Evolutionary conservation across 345 rosid species (phyloP).

Genomic region (Brassica juncea): DNA sequence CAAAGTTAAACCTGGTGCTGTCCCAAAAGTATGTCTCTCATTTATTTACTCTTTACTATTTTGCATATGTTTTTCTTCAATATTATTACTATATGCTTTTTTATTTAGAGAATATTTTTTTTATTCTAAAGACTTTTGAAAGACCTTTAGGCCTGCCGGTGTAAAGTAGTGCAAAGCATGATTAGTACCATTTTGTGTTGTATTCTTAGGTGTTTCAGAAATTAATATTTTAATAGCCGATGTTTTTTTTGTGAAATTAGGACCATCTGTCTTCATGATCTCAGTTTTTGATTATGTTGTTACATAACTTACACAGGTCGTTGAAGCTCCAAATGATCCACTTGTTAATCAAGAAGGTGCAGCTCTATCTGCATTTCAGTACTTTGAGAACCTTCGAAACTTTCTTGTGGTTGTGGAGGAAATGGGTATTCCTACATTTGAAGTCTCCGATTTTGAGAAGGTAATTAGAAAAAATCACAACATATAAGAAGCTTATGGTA

Average conservation of each 20-base stretch:
- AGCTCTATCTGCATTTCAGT: constrained; percentile 85
- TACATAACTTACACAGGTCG: constrained; percentile 55
- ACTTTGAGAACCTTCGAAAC: constrained; percentile 90
- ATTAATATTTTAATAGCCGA: constrained; percentile 7
- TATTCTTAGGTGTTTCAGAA: background rate
- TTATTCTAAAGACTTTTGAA: background rate
- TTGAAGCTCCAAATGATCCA: constrained; percentile 76
- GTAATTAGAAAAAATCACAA: constrained; percentile 42
- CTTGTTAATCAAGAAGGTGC: constrained; percentile 81
- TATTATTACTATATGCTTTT: background rate
- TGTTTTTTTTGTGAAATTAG: background rate
- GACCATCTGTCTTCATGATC: background rate
- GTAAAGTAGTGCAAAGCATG: constrained; percentile 41
- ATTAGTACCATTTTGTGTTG: constrained; percentile 31
- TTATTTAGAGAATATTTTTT: background rate
- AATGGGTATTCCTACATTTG: constrained; percentile 83
- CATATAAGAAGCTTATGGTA: background rate
- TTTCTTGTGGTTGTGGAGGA: constrained; percentile 78
- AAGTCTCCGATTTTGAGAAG: constrained; percentile 90
- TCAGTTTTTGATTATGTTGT: background rate
- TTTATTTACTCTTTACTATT: background rate
- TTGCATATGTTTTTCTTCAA: background rate
- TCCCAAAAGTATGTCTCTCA: constrained; percentile 58
- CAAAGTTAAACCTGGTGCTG: constrained; percentile 84
- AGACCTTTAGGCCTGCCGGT: constrained; percentile 29